A percentile compares a stretch with the other conserved stretches of the same genome.
Evolutionary conservation across 768 basidiomycete species (phyloP).

Genomic region (Scleroderma citrinum): DNA sequence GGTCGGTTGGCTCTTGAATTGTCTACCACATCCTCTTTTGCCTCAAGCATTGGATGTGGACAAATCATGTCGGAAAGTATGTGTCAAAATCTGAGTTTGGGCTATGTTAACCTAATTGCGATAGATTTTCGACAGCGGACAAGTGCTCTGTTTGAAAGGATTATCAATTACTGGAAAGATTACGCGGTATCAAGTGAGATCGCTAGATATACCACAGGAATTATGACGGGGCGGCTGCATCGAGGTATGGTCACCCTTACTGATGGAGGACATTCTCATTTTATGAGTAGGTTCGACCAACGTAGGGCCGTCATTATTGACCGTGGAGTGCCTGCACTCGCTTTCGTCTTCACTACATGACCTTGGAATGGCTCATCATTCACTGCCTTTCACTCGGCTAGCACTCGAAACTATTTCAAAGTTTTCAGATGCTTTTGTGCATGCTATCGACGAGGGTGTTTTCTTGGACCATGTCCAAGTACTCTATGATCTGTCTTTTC

Average conservation of each 20-base stretch:
- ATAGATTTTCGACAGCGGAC: slow-evolving; percentile 47
- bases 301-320: slow-evolving; percentile 44
- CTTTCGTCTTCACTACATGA: slow-evolving; percentile 50
- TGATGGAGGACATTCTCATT: slow-evolving; percentile 9
- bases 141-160: slow-evolving; percentile 36
- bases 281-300: slow-evolving; percentile 11
- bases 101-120: neutral
- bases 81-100: slow-evolving; percentile 8
- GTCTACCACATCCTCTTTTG: slow-evolving; percentile 37
- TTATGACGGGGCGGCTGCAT: slow-evolving; percentile 1
- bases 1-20: slow-evolving; percentile 47
- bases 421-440: slow-evolving; percentile 29
- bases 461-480: slow-evolving; percentile 26
- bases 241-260: slow-evolving; percentile 9
- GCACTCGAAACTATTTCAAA: slow-evolving; percentile 35
- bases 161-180: slow-evolving; percentile 51
- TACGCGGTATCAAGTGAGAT: slow-evolving; percentile 29
- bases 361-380: slow-evolving; percentile 44
- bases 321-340: slow-evolving; percentile 49
- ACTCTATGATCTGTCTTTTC: slow-evolving; percentile 44
- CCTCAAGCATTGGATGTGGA: slow-evolving; percentile 39
- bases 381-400: slow-evolving; percentile 28
- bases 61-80: slow-evolving; percentile 32
- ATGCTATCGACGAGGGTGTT: slow-evolving; percentile 28
- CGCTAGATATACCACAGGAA: slow-evolving; percentile 13